Conservation (phyloP, 352 stramenopile genomes). For the Phytophthora rubi region DNA sequence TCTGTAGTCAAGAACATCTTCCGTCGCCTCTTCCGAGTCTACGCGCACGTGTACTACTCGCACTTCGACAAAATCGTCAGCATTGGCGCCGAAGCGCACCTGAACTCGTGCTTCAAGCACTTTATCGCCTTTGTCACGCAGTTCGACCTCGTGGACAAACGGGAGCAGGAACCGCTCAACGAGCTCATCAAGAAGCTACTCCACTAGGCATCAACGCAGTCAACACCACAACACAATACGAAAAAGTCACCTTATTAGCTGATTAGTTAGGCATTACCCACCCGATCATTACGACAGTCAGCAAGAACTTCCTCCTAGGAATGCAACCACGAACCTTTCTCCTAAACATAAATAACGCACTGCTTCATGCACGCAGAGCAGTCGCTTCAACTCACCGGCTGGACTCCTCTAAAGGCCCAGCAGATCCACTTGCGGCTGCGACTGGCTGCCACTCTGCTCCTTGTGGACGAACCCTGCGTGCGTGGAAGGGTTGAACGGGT, state of each 20-base stretch:
- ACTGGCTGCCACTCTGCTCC: constrained; percentile 35
- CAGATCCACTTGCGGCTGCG: constrained; percentile 45
- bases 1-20: constrained; percentile 94
- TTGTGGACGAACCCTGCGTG: constrained; percentile 23
- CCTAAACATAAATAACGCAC: constrained; percentile 44
- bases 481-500: constrained; percentile 49
- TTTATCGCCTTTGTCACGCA: constrained; percentile 98
- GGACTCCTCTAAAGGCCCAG: constrained; percentile 42
- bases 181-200: constrained; percentile 94
- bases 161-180: constrained; percentile 94
- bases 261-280: constrained; percentile 5
- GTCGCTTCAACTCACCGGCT: constrained; percentile 16
- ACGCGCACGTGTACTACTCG: constrained; percentile 97
- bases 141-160: constrained; percentile 94
- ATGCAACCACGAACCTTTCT: constrained; percentile 30
- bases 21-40: constrained; percentile 95
- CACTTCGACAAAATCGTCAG: constrained; percentile 96
- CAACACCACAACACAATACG: constrained; percentile 10
- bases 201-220: constrained; percentile 21
- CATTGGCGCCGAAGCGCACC: constrained; percentile 94
- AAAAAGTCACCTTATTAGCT: constrained; percentile 15
- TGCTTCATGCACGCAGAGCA: constrained; percentile 26
- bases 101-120: constrained; percentile 99
- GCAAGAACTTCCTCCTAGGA: not conserved
- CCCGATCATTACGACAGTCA: constrained; percentile 3